phyloP scores from a whole-genome alignment of 2,329 filamentous ascomycete genomes.

The Nothomitra cinnamomea region DNA sequence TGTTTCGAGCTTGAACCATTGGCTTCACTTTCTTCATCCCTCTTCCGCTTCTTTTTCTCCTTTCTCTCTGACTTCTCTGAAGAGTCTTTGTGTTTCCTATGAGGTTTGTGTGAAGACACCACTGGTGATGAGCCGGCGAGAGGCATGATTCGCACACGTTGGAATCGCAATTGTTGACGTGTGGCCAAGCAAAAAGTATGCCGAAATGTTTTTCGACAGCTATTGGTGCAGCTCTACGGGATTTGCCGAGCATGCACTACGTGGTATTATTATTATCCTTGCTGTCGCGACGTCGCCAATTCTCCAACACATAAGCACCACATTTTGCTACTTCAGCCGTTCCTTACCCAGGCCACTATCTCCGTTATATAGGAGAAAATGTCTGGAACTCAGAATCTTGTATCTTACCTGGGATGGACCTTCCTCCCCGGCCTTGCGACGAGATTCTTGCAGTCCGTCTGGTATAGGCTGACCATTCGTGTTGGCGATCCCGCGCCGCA shows the following conservation, averaged over 20 bases:
- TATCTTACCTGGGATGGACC: conserved; percentile 43
- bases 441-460: conserved; percentile 58
- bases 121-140: conserved; percentile 7
- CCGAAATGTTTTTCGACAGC: neutral
- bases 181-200: neutral
- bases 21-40: conserved; percentile 21
- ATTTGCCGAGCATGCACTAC: neutral
- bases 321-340: neutral
- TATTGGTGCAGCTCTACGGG: neutral
- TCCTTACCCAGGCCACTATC: neutral
- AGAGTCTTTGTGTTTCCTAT: conserved; percentile 15
- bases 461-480: conserved; percentile 77
- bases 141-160: conserved; percentile 11
- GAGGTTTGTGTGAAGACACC: conserved; percentile 14
- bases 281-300: neutral
- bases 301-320: neutral
- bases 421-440: conserved; percentile 59
- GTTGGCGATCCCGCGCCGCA: conserved; percentile 66
- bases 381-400: conserved; percentile 15
- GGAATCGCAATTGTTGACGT: neutral
- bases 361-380: neutral
- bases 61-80: conserved; percentile 20
- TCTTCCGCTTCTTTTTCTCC: conserved; percentile 25
- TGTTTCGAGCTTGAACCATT: conserved; percentile 19
- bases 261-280: neutral